Base-by-base conservation (phyloP, 2,329 filamentous ascomycete genomes). In the Geosmithia morbida region DNA sequence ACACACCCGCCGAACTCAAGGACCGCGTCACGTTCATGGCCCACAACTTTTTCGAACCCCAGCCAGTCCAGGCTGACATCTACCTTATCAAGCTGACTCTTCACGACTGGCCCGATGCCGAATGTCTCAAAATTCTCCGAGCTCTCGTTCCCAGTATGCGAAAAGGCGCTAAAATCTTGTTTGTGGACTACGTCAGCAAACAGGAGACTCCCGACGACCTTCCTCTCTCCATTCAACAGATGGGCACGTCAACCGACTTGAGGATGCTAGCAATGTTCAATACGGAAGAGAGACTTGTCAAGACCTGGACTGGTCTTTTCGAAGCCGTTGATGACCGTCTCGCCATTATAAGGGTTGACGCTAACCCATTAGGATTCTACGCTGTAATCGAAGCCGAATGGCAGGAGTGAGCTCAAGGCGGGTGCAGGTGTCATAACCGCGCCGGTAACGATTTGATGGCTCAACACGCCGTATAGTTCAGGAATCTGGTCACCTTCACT, bases 1-100 rank as follows among this genome's bases (percentile, higher is more conserved):
- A 61, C 41, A 51, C 64, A 2, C 64, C 65, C 1, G 54, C 50
- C 1, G 57, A 63, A 7, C 54, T 67, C 13, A 54, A 53, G 41
- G 50, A 47, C 20, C 59, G 65, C 7, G 57, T 69, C 13, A 54
- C 52, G 7, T 68, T 67, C 51, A 50, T 58, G 37, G 56, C 57
- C 11, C 65, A 67, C 51, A 58, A 63, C 53, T 63, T 68, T 51
- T 66, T 67, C 57, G 49, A 58, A 41, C 62, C 62, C 1, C 66
- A 68, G 51, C 52, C 60, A 1, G 55, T 62, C 5, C 48, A 58
- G 17, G 72, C 68, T 10, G 70, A 72, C 48, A 60, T 74, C 45
- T 77, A 72, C 59, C 60, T 77, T 48, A 57, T 78, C 51, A 73
- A 74, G 54, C 60, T 69, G 49, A 73, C 77, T 48, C 61, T 79